Conservation (phyloP, 2,329 filamentous ascomycete species). For the Trichoderma guizhouense region DNA sequence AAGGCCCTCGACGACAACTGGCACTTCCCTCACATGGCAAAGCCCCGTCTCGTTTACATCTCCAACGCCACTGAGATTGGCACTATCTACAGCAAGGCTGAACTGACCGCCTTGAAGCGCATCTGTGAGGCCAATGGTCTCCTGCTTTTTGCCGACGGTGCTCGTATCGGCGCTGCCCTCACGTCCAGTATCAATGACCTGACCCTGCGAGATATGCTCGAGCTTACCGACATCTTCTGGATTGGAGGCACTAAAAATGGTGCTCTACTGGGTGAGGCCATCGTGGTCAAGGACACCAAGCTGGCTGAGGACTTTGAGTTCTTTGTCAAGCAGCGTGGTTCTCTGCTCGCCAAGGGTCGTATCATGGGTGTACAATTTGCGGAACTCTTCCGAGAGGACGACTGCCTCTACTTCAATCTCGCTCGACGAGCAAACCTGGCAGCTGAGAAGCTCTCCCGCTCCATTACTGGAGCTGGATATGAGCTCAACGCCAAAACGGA, state of each 20-base stretch:
- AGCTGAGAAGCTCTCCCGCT: slow-evolving; percentile 41
- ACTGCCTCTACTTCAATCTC: slow-evolving; percentile 44
- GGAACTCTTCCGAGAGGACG: slow-evolving; percentile 41
- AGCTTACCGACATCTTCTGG: slow-evolving; percentile 52
- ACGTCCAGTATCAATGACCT: slow-evolving; percentile 42
- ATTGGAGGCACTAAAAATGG: slow-evolving; percentile 53
- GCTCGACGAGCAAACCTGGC: slow-evolving; percentile 43
- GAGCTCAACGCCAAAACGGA: slow-evolving; percentile 42
- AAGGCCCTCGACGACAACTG: slow-evolving; percentile 45
- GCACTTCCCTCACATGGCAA: slow-evolving; percentile 51
- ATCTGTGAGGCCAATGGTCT: slow-evolving; percentile 41
- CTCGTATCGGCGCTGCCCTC: slow-evolving; percentile 43
- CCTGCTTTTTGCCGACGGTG: slow-evolving; percentile 47
- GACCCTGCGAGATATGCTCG: slow-evolving; percentile 42
- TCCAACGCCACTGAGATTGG: slow-evolving; percentile 51
- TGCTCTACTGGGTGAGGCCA: slow-evolving; percentile 48
- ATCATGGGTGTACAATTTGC: slow-evolving; percentile 49
- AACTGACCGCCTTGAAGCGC: slow-evolving; percentile 40
- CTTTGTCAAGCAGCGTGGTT: slow-evolving; percentile 50
- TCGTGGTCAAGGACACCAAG: slow-evolving; percentile 42
- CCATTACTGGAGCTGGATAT: slow-evolving; percentile 42
- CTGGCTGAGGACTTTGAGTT: slow-evolving; percentile 48
- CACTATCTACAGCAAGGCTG: slow-evolving; percentile 44
- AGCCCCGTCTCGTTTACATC: slow-evolving; percentile 49
- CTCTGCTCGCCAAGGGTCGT: slow-evolving; percentile 47